Base-by-base conservation (phyloP, 345 rosid genomes). In the Eucalyptus tenuipes region DNA sequence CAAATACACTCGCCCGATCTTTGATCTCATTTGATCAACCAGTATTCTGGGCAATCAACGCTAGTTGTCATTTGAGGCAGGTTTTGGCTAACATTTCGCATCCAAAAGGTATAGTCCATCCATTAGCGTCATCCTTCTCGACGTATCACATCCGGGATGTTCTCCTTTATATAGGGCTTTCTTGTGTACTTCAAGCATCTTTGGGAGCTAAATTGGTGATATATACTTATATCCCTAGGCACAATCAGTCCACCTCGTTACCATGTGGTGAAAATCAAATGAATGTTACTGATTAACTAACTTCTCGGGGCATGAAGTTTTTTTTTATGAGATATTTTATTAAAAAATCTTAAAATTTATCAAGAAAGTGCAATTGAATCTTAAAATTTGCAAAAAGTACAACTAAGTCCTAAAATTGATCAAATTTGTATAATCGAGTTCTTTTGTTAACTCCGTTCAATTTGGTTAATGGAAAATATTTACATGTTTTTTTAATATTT, bases 341-440 rank as follows among this genome's bases (percentile, higher is more conserved):
- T 15, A 6, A 2, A 2, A 6, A 15, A 1, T 49, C 2, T 49
- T 49, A 49, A 6, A 49, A 49, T 1, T 49, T 15, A 15, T 15
- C 2, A 49, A 5, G 15, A 49, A 15, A 49, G 18, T 49, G 3
- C 3, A 49, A 49, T 49, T 3, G 18, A 15, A 3, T 15, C 1
- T 49, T 49, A 2, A 49, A 49, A 49, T 49, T 15, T 49, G 7
- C 1, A 49, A 49, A 49, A 49, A 15, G 3, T 15, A 49, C 18
- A 49, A 49, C 5, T 1, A 15, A 49, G 0, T 15, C 18, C 0
- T 49, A 49, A 49, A 6, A 49, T 0, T 49, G 6, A 3, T 49
- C 1, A 49, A 49, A 49, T 49, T 14, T 7, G 6, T 6, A 1
- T 49, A 49, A 49, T 49, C 7, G 0, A 49, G 6, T 49, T 15